Base-by-base conservation (phyloP, 169 alveolate genomes). In the Cryptosporidium sp. region DNA sequence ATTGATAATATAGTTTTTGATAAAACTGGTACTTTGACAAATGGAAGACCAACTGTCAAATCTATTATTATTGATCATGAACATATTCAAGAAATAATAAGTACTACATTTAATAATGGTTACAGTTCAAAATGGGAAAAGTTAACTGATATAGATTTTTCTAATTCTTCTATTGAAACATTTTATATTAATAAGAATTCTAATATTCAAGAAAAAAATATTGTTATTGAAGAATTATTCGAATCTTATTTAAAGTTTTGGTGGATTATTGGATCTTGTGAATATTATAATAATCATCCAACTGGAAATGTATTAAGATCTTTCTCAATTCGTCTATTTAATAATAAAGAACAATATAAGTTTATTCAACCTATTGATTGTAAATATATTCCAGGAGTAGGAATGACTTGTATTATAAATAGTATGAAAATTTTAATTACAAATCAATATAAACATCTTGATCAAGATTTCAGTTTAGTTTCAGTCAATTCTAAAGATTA, bases 221-320 rank as follows among this genome's bases (percentile, higher is more conserved):
- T 65, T 26, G 2, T 35, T 9, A 16, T 29, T 14, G 26, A 45
- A 26, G 75, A 60, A 48, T n/a, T 62, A 16, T 7, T 18, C 8
- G 67, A 80, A 9, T 80, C 80, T n/a, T 60, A 61, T 65, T 37
- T 62, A 12, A 80, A 44, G 45, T 80, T 80, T n/a, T 80, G 89
- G 89, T 80, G 89, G 89, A 60, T 80, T n/a, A 80, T 80, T 12
- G 89, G 89, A 2, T 62, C 69, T 48, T 60, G 80, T 12, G 89
- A 80, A 48, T 80, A 80, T 26, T 62, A 61, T 33, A 80, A 65
- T 21, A 80, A 65, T 29, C 89, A 80, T 65, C 89, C 89, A 12
- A 37, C 68, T n/a, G 89, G 89, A n/a, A 80, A 60, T 44, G 80
- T 65, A 26, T 65, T 80, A 31, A 60, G 18, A 23, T 80, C 89